Evolutionary conservation across 192 early-diverging fungal genomes (phyloP), one percentile per base, ranked within the genome.

Genomic region (Mortierella hygrophila): DNA sequence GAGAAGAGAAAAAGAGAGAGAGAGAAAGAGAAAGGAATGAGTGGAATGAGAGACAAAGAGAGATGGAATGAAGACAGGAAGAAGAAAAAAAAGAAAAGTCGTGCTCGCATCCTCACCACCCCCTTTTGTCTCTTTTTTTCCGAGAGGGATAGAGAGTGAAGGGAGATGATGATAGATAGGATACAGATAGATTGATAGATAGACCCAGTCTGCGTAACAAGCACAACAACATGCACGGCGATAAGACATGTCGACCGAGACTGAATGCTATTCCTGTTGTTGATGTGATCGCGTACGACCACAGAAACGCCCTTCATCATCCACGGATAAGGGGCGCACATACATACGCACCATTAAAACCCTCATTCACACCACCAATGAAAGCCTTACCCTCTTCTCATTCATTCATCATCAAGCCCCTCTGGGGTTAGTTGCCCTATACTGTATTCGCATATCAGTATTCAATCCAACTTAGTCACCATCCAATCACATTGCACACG

Each of bases 31-130:
- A 1, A 60, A 75, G 26, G 74, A 75, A 23, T 26, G 74, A 75
- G 32, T 57, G 74, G 60, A 74, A 35, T 13, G 49, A 38, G 15
- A 54, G 20, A 73, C 21, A 75, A 55, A 32, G 49, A 74, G n/a
- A 32, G n/a, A 52, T 29, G n/a, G 29, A 29, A 29, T 35, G 52
- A 75, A 40, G 4, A 18, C n/a, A 32, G 4, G 52, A 15, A 20
- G n/a, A 38, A 75, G 38, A 29, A 75, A 16, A 40, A 23, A 40
- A 41, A 32, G 49, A 18, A 11, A 38, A 40, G 44, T 46, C 44
- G 8, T 15, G 13, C 44, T 46, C 0, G 1, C 44, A 13, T 46
- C 44, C 52, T 55, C 16, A 0, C 52, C 21, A 18, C 52, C 52
- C 52, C 52, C 3, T 55, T 23, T 16, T 18, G 3, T 60, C 6